These are phyloP conservation scores for Juncus effusus DNA, from an alignment of 176 grass and related monocot species.

Conservation along the genomic window DNA sequence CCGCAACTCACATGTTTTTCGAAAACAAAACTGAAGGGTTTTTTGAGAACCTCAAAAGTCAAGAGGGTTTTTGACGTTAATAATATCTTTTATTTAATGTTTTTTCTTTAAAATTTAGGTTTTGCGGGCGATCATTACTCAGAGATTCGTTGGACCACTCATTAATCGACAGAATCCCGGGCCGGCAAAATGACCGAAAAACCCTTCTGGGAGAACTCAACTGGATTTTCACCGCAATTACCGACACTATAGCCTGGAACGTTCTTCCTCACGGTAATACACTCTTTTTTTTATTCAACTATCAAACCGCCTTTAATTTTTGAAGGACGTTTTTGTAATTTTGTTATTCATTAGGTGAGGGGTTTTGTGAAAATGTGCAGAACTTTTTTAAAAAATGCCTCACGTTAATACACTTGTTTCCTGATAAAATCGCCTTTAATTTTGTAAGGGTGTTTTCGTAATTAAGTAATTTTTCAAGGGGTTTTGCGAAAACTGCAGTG, in stretches of 20 bases:
- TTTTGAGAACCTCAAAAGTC: background rate
- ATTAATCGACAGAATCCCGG: slow-evolving; percentile 88
- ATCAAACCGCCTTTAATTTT: background rate
- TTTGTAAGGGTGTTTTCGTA: too few relatives aligned
- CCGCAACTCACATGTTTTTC: too few relatives aligned
- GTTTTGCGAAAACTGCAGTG: too few relatives aligned
- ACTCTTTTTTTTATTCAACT: background rate
- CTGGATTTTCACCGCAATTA: slow-evolving; percentile 99
- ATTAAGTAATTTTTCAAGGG: too few relatives aligned
- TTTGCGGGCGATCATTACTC: slow-evolving; percentile 74
- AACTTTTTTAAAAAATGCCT: too few relatives aligned
- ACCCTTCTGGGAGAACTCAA: slow-evolving; percentile 94
- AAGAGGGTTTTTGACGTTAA: background rate
- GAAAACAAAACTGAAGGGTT: too few relatives aligned
- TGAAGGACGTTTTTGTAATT: background rate
- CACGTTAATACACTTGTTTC: too few relatives aligned
- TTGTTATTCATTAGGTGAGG: too few relatives aligned
- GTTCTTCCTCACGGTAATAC: slow-evolving; percentile 90
- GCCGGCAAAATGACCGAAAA: slow-evolving; percentile 96
- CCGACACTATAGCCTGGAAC: slow-evolving; percentile 98
- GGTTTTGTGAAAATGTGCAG: slow-evolving; percentile 1
- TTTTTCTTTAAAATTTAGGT: slow-evolving; percentile 45
- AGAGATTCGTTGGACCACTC: slow-evolving; percentile 52
- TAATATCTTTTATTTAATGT: background rate
- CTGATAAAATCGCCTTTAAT: too few relatives aligned